Evolutionary conservation across 495 filamentous ascomycete genomes (phyloP).

Genomic region (Acidomyces sp.): DNA sequence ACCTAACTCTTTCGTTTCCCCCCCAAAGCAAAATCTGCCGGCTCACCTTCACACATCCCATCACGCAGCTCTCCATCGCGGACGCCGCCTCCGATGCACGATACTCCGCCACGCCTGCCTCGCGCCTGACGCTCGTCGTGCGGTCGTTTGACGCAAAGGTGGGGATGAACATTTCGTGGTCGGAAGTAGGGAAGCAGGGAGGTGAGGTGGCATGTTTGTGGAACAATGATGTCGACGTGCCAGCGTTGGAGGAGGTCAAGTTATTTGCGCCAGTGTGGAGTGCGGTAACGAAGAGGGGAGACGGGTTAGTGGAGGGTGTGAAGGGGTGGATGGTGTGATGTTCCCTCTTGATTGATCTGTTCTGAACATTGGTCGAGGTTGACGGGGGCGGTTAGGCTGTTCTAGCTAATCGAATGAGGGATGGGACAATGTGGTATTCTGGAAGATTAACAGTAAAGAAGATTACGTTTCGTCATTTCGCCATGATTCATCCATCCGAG

Average conservation of each 20-base stretch:
- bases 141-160: conserved; percentile 61
- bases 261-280: conserved; percentile 69
- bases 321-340: conserved; percentile 45
- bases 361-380: no score
- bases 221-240: conserved; percentile 87
- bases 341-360: no score
- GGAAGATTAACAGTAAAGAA: no score
- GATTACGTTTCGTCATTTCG: no score
- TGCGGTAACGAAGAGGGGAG: conserved; percentile 55
- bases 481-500: no score
- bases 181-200: conserved; percentile 39
- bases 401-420: no score
- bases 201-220: conserved; percentile 71
- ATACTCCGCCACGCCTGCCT: conserved; percentile 43
- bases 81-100: conserved; percentile 38
- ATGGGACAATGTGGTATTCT: no score
- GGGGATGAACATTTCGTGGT: conserved; percentile 64
- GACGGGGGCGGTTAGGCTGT: no score
- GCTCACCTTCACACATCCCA: conserved; percentile 46
- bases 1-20: conserved; percentile 40
- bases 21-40: conserved; percentile 48
- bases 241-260: conserved; percentile 70
- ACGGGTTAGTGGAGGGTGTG: conserved; percentile 71
- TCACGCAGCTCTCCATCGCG: conserved; percentile 47
- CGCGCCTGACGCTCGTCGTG: conserved; percentile 56